Percentiles rank a stretch among this genome's conserved stretches.
Evolutionary conservation across 768 basidiomycete genomes (phyloP).

Genomic region (Coprinellus micaceus): DNA sequence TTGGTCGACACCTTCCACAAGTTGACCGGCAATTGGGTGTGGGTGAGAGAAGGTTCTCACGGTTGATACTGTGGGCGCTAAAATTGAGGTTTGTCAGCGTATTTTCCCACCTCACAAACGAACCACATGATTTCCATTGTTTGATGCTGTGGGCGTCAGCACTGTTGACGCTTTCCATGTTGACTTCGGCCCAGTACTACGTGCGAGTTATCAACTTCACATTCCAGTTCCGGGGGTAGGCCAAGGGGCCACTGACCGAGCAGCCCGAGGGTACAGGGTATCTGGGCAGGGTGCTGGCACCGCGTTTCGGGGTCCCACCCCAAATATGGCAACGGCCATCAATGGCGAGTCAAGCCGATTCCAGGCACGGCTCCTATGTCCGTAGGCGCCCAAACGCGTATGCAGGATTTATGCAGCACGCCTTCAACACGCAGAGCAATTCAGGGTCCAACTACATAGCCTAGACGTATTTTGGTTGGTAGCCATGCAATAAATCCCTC

Average conservation of each 20-base stretch:
- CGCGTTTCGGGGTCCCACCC: not conserved
- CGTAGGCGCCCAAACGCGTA: not conserved
- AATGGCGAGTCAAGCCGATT: not conserved
- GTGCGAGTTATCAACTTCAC: too few relatives aligned
- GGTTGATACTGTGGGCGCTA: too few relatives aligned
- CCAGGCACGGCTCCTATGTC: not conserved
- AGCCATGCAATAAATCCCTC: not conserved
- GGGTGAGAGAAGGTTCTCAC: too few relatives aligned
- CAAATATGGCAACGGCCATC: not conserved
- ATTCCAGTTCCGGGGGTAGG: too few relatives aligned
- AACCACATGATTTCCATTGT: too few relatives aligned
- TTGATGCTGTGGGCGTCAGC: too few relatives aligned
- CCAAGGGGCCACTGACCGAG: not conserved
- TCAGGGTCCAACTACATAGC: not conserved
- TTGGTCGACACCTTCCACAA: too few relatives aligned
- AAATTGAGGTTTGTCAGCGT: too few relatives aligned
- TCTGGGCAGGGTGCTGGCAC: not conserved
- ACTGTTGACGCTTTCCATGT: too few relatives aligned
- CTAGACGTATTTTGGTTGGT: not conserved
- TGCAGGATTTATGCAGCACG: not conserved
- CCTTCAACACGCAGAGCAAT: not conserved
- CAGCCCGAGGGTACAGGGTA: not conserved
- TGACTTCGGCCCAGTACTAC: too few relatives aligned
- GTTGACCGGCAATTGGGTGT: too few relatives aligned
- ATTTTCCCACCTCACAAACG: too few relatives aligned